Evolutionary conservation across 441 rosid genomes (phyloP).

Genomic region (Erodium trifolium): DNA sequence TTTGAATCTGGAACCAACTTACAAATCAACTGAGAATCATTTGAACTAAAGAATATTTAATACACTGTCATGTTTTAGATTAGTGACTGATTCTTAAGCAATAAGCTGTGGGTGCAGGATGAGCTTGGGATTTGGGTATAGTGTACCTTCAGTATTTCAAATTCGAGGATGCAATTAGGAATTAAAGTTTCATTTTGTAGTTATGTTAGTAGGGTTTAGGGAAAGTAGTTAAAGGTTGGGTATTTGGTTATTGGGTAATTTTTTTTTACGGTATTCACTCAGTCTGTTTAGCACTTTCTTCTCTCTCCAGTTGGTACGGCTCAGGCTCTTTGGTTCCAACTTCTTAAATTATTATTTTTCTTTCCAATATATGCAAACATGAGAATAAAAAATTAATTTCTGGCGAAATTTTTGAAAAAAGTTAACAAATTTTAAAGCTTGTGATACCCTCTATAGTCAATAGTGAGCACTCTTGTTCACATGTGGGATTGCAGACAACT

Average conservation of each 20-base stretch:
- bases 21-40: background rate
- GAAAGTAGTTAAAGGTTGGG: background rate
- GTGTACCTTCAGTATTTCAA: background rate
- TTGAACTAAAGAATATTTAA: background rate
- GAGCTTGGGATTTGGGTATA: background rate
- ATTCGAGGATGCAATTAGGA: background rate
- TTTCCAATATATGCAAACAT: background rate
- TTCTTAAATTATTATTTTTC: background rate
- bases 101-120: background rate
- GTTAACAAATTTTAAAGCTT: background rate
- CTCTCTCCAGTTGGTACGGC: background rate
- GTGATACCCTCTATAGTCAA: background rate
- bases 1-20: background rate
- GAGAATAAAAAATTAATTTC: background rate
- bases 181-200: background rate
- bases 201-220: background rate
- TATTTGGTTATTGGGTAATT: background rate
- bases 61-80: background rate
- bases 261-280: background rate
- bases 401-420: background rate
- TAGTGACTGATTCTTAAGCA: background rate
- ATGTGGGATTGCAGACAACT: background rate
- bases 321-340: background rate
- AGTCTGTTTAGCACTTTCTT: background rate
- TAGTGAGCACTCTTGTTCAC: slow-evolving; percentile 1